Percentiles rank a stretch among this genome's conserved stretches.
Conservation (phyloP, 2,329 filamentous ascomycete species). For the Drechslerella stenobrocha region DNA sequence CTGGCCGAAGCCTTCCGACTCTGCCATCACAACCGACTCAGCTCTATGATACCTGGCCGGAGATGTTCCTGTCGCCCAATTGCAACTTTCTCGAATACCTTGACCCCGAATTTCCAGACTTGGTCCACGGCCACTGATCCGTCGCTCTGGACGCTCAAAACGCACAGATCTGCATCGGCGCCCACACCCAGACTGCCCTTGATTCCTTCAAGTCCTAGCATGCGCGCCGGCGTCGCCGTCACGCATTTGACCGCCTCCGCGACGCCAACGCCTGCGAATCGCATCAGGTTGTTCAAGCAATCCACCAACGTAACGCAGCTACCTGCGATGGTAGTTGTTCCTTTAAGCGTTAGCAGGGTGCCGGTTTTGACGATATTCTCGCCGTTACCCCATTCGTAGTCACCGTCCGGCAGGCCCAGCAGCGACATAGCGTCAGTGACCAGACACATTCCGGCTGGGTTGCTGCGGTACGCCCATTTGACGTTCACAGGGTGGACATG, state of each 20-base stretch:
- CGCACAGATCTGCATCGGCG: conserved; percentile 42
- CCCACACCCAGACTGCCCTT: conserved; percentile 62
- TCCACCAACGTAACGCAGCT: conserved; percentile 74
- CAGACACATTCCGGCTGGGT: conserved; percentile 80
- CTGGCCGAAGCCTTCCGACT: too few relatives aligned
- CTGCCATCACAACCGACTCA: conserved; percentile 26
- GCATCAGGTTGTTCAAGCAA: conserved; percentile 78
- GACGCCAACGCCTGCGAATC: conserved; percentile 70
- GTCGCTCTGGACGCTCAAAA: conserved; percentile 27
- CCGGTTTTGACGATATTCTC: conserved; percentile 71
- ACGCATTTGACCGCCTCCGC: conserved; percentile 72
- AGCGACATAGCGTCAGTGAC: conserved; percentile 93
- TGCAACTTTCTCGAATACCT: conserved; percentile 36
- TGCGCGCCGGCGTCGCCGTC: conserved; percentile 73
- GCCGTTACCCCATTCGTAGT: conserved; percentile 82
- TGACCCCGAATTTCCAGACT: conserved; percentile 44
- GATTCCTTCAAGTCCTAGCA: conserved; percentile 68
- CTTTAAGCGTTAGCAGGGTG: conserved; percentile 72
- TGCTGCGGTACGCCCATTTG: conserved; percentile 84
- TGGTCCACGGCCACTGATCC: conserved; percentile 36
- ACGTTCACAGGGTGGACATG: conserved; percentile 86
- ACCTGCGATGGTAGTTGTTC: conserved; percentile 76
- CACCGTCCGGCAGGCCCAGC: conserved; percentile 78
- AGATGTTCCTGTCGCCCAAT: conserved; percentile 6
- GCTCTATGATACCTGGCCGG: conserved; percentile 27